A percentile compares a stretch with the other conserved stretches of the same genome.
phyloP scores from a whole-genome alignment of 129 eudicot genomes.

The Helianthus tuberosus region DNA sequence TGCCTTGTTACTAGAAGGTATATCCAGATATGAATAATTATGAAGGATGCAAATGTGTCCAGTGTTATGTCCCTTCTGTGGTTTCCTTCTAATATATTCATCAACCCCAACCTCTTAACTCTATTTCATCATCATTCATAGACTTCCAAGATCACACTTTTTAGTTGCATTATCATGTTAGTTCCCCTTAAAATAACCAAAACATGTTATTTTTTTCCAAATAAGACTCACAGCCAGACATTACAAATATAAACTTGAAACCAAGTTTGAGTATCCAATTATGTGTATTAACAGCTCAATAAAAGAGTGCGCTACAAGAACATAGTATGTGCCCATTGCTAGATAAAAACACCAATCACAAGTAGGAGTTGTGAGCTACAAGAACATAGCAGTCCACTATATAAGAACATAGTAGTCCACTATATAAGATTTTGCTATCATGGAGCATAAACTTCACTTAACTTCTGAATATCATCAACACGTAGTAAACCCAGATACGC shows the following conservation, averaged over 20 bases:
- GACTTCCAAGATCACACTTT: background rate
- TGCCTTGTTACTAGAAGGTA: constrained; percentile 9
- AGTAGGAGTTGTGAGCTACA: too few relatives aligned
- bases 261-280: too few relatives aligned
- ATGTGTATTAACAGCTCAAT: too few relatives aligned
- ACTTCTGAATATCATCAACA: constrained; percentile 1
- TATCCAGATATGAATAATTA: background rate
- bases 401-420: too few relatives aligned
- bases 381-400: too few relatives aligned
- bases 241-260: too few relatives aligned
- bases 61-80: background rate
- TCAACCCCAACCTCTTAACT: background rate
- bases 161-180: constrained; percentile 3
- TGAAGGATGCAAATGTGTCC: constrained; percentile 6
- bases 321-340: background rate
- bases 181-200: background rate
- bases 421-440: background rate
- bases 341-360: background rate
- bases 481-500: background rate
- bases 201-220: background rate
- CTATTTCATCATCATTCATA: background rate
- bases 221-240: background rate
- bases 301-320: background rate
- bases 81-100: background rate
- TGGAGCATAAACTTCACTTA: constrained; percentile 16